Evolutionary conservation across 257 asterid genomes (phyloP), one percentile per base, ranked within the genome.

Genomic region (Rehmannia glutinosa): DNA sequence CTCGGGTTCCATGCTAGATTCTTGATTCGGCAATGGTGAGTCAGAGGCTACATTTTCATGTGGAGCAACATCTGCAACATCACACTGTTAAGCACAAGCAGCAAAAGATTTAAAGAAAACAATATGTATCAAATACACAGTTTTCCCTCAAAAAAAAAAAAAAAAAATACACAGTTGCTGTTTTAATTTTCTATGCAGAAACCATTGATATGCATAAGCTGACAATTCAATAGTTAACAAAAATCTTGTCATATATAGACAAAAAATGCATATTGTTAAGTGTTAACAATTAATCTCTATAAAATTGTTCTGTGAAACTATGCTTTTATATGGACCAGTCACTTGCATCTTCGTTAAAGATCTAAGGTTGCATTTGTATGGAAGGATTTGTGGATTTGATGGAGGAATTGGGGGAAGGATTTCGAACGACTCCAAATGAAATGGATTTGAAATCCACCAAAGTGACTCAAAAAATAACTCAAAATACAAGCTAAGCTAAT

Each of bases 21-120:
- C 85, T 6, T 49, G 71, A 65, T 70, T 68, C 56, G 82, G 78
- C 47, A 64, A 63, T 47, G 77, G 42, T 10, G 83, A 24, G 15
- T 54, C 71, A 16, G 71, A 10, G 46, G 53, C 58, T 52, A 51
- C 73, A 46, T 70, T 80, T 62, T 81, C 87, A 11, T 36, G 77
- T 72, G 58, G 72, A 69, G 84, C 30, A 55, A 59, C 53, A 73
- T 70, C 91, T 84, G 82, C 72, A 75, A 68, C 32, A 72, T 25
- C 53, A 69, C 15, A 24, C 41, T 38, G 52, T 66, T 70, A 58
- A 73, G 79, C 49, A 54, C 58, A 38, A 67, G 55, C 50, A 54
- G 55, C 47, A 55, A n/a, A n/a, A n/a, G n/a, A n/a, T n/a, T n/a
- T 21, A 1, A 7, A 38, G 43, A 38, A 38, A 38, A 2, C 8